Percentiles rank a stretch among this genome's conserved stretches.
These are phyloP conservation scores for Gyromitra esculenta DNA, from an alignment of 2,329 filamentous ascomycete species.

Conservation along the genomic window DNA sequence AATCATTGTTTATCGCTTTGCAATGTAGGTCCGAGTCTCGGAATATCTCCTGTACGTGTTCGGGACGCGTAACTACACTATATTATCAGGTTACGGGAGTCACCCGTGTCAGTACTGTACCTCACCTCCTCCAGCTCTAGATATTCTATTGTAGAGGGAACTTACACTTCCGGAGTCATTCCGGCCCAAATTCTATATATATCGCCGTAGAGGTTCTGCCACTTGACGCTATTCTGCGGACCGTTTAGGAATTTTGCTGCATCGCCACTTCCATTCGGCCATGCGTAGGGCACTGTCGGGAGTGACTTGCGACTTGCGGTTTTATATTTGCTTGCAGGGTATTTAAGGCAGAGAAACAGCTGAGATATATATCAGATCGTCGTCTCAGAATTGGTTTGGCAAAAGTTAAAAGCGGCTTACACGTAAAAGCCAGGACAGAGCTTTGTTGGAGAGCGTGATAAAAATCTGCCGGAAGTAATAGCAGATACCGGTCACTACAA, in stretches of 20 bases:
- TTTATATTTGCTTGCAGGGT: conserved; percentile 1
- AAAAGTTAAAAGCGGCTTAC: neutral
- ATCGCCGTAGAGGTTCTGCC: neutral
- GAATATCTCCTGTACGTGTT: conserved; percentile 9
- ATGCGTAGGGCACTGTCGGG: neutral
- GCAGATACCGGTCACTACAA: neutral
- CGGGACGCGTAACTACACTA: conserved; percentile 10
- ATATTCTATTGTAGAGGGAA: neutral
- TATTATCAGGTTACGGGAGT: neutral
- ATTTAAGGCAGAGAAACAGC: neutral
- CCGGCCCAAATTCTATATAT: conserved; percentile 17
- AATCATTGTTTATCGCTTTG: conserved; percentile 11
- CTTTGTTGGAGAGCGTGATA: neutral
- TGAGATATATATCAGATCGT: neutral
- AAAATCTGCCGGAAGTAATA: neutral
- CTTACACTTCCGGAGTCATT: conserved; percentile 8
- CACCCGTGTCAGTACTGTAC: neutral
- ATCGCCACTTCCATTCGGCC: conserved; percentile 10
- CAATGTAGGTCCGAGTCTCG: conserved; percentile 4
- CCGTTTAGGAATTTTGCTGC: conserved; percentile 15
- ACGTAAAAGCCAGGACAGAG: conserved; percentile 1
- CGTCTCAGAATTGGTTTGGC: neutral
- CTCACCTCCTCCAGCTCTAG: neutral
- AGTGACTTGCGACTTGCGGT: neutral
- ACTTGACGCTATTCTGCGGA: conserved; percentile 13